A percentile compares a stretch with the other conserved stretches of the same genome.
Conservation (phyloP, 208 protist species). For the Acanthamoeba healyi region DNA sequence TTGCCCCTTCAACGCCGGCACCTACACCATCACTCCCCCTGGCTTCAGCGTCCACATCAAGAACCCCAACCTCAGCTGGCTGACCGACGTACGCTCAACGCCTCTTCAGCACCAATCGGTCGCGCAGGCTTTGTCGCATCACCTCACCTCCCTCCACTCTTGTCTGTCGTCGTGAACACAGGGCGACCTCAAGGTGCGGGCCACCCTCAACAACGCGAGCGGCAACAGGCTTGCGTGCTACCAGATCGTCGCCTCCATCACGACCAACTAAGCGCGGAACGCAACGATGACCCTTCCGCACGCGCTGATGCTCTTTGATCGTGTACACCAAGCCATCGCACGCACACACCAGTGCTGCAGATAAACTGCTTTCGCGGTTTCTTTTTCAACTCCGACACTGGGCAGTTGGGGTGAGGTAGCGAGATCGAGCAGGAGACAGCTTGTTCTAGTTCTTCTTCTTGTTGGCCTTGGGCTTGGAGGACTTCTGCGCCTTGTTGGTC, state of each 20-base stretch:
- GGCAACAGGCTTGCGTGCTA: conserved; percentile 54
- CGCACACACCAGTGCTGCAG: no score
- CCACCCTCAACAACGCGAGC: conserved; percentile 26
- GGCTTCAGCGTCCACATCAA: conserved; percentile 48
- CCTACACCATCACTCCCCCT: conserved; percentile 53
- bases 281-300: background rate
- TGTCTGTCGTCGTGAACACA: background rate
- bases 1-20: conserved; percentile 69
- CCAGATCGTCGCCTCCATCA: conserved; percentile 71
- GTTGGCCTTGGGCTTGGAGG: conserved; percentile 12
- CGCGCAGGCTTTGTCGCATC: background rate
- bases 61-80: conserved; percentile 71
- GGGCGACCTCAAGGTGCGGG: conserved; percentile 69
- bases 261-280: conserved; percentile 38
- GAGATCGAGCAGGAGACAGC: no score
- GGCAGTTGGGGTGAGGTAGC: no score
- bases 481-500: background rate
- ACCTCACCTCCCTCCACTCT: background rate
- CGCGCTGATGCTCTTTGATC: background rate
- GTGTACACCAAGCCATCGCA: background rate
- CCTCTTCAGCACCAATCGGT: no score
- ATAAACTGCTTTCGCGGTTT: no score
- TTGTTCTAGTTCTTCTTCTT: conserved; percentile 51
- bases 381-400: no score
- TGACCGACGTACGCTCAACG: conserved; percentile 58